Evolutionary conservation across 805 yeast species (phyloP).

Genomic region (Saitoella complicata): DNA sequence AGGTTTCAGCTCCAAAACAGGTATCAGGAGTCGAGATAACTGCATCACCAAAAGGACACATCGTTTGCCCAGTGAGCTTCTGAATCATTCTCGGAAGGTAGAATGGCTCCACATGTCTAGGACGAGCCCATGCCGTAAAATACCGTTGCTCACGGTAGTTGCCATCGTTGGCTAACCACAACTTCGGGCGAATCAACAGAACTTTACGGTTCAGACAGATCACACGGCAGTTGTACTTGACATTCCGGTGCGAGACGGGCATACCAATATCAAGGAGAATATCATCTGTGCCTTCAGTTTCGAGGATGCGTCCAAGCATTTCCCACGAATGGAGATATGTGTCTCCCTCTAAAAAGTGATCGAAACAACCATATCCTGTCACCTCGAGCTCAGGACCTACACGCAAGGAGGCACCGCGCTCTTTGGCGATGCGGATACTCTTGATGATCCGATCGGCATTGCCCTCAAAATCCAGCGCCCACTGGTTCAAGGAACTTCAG

Average conservation of each 20-base stretch:
- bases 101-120: conserved; percentile 57
- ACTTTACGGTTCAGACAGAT: conserved; percentile 66
- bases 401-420: conserved; percentile 57
- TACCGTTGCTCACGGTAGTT: conserved; percentile 95
- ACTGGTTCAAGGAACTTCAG: conserved; percentile 64
- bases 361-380: conserved; percentile 60
- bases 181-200: conserved; percentile 75
- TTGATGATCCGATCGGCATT: conserved; percentile 80
- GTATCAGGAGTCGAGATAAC: conserved; percentile 73
- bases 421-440: conserved; percentile 64
- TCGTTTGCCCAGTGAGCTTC: conserved; percentile 45
- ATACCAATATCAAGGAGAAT: conserved; percentile 83
- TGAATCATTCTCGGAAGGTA: conserved; percentile 57
- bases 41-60: conserved; percentile 81
- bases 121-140: conserved; percentile 85
- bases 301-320: conserved; percentile 63
- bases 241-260: conserved; percentile 78
- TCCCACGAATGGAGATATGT: conserved; percentile 88
- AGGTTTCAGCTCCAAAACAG: conserved; percentile 90
- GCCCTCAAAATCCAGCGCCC: conserved; percentile 98
- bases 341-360: conserved; percentile 86
- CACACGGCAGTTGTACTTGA: conserved; percentile 82
- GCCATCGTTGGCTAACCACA: conserved; percentile 92
- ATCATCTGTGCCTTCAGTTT: conserved; percentile 50
- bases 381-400: conserved; percentile 96